These are phyloP conservation scores for Alnus glutinosa DNA, from an alignment of 306 rosid genomes.

Conservation along the genomic window DNA sequence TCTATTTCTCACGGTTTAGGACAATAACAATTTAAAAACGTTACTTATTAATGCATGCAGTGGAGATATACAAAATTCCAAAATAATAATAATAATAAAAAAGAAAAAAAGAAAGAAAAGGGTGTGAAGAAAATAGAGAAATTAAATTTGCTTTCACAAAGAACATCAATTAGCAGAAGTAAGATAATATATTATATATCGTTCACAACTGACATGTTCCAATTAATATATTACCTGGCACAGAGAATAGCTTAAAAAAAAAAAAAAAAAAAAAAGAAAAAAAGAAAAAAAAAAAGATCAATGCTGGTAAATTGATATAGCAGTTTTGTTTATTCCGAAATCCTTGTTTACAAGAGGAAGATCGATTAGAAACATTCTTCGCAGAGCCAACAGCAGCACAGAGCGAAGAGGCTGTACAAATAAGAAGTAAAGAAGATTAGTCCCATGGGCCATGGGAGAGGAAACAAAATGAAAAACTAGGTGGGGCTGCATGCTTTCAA, in stretches of 20 bases:
- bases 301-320: constrained; percentile 21
- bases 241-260: neutral
- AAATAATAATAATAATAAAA: neutral
- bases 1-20: neutral
- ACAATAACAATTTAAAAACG: neutral
- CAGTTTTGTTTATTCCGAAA: neutral
- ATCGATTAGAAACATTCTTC: constrained; percentile 55
- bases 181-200: neutral
- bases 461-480: neutral
- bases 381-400: constrained; percentile 90
- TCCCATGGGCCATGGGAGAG: neutral
- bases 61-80: neutral
- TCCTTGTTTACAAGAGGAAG: neutral
- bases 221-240: neutral
- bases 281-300: neutral
- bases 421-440: constrained; percentile 21
- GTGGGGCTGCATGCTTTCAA: neutral
- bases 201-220: neutral
- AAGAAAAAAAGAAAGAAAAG: neutral
- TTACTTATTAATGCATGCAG: neutral
- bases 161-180: neutral
- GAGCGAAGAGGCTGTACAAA: constrained; percentile 71
- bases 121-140: neutral
- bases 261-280: neutral
- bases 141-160: neutral